Percentiles rank a stretch among this genome's conserved stretches.
Conservation (phyloP, 805 yeast species). For the Wickerhamiella bombiphila region DNA sequence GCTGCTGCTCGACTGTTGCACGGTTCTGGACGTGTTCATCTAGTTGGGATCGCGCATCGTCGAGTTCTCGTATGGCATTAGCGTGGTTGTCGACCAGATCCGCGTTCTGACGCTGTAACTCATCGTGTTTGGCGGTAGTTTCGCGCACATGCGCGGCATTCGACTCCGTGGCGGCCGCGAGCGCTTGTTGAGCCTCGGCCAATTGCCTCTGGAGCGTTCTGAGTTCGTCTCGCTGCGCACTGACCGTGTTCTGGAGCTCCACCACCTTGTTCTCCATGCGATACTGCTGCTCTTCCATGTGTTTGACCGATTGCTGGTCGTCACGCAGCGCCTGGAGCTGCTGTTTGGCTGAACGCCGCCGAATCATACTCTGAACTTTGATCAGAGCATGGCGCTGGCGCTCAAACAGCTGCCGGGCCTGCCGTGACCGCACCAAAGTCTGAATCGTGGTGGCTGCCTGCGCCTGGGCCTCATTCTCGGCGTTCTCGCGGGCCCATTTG, state of each 20-base stretch:
- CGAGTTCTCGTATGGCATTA: neutral
- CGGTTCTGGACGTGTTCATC: conserved; percentile 4
- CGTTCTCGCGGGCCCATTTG: conserved; percentile 35
- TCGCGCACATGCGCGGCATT: neutral
- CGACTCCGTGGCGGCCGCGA: conserved; percentile 3
- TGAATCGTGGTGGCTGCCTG: conserved; percentile 62
- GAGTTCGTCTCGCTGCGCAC: conserved; percentile 68
- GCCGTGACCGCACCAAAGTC: conserved; percentile 52
- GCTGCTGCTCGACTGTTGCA: conserved; percentile 5
- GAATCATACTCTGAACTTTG: conserved; percentile 58
- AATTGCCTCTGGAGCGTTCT: conserved; percentile 16
- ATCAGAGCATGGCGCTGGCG: conserved; percentile 42
- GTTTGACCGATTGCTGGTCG: conserved; percentile 89
- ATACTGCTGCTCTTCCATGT: conserved; percentile 72
- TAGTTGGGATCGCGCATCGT: neutral
- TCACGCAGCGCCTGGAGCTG: conserved; percentile 50
- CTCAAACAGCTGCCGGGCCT: conserved; percentile 40
- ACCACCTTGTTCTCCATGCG: conserved; percentile 94
- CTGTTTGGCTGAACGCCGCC: conserved; percentile 59
- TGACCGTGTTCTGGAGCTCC: conserved; percentile 64
- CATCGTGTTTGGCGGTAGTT: neutral
- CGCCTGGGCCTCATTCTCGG: conserved; percentile 36
- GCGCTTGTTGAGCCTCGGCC: conserved; percentile 6
- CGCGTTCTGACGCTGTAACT: neutral
- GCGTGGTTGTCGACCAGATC: neutral